A percentile compares a stretch with the other conserved stretches of the same genome.
Evolutionary conservation across 768 basidiomycete species (phyloP).

Genomic region (Collybiopsis luxurians): DNA sequence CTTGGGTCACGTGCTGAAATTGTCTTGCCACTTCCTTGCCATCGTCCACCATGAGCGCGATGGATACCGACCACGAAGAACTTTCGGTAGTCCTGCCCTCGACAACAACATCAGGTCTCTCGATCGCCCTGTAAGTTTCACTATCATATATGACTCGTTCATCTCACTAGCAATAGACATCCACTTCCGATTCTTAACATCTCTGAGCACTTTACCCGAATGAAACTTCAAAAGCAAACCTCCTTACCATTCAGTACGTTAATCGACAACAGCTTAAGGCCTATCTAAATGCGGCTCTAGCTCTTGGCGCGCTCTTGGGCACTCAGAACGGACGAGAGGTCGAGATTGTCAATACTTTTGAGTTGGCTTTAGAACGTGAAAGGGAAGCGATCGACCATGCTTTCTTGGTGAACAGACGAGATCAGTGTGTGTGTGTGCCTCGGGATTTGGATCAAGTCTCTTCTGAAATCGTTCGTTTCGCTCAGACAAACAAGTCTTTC

Average conservation of each 20-base stretch:
- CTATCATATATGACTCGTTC: background rate
- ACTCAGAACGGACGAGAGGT: conserved; percentile 93
- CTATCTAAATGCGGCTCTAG: conserved; percentile 24
- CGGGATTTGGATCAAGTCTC: background rate
- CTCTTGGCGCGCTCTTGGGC: conserved; percentile 90
- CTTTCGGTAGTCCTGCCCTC: conserved; percentile 71
- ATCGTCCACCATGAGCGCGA: conserved; percentile 37
- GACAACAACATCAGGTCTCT: conserved; percentile 69
- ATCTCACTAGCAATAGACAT: conserved; percentile 62
- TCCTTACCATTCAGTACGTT: conserved; percentile 62
- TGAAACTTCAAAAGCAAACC: conserved; percentile 68
- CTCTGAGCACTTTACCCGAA: conserved; percentile 90
- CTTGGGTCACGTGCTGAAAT: background rate
- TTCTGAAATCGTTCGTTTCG: conserved; percentile 5
- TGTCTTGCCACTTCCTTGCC: background rate
- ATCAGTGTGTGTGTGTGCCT: conserved; percentile 64
- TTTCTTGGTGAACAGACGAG: conserved; percentile 78
- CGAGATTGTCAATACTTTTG: conserved; percentile 97
- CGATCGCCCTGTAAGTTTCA: conserved; percentile 63
- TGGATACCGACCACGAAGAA: conserved; percentile 68
- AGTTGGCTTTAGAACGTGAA: conserved; percentile 66
- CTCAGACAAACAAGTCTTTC: conserved; percentile 96
- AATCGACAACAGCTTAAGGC: background rate
- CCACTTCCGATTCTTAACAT: conserved; percentile 96
- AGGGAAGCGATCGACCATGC: conserved; percentile 70